Conservation (phyloP, 1,139 yeast genomes). For the Yamadazyma sp. region DNA sequence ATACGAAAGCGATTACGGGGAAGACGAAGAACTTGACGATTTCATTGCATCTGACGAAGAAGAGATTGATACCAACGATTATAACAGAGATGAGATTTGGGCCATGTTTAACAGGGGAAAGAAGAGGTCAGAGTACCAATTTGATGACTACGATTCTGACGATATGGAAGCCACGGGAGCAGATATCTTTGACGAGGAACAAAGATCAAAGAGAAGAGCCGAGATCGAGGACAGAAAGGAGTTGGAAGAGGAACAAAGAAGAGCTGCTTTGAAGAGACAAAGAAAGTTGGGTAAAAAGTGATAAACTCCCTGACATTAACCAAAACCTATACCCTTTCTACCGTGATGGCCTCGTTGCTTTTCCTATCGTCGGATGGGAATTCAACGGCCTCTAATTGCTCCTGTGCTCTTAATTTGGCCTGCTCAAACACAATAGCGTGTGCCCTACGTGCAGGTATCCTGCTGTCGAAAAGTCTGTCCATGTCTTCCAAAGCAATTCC, state of each 20-base stretch:
- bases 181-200: constrained; percentile 82
- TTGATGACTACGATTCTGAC: constrained; percentile 59
- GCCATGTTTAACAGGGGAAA: constrained; percentile 72
- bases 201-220: constrained; percentile 58
- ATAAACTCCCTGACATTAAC: neutral
- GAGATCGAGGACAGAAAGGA: constrained; percentile 67
- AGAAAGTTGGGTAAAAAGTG: constrained; percentile 12
- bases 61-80: constrained; percentile 38
- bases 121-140: constrained; percentile 47
- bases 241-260: constrained; percentile 53
- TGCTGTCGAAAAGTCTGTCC: constrained; percentile 39
- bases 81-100: constrained; percentile 88
- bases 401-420: neutral
- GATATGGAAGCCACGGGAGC: constrained; percentile 96
- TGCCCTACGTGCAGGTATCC: constrained; percentile 20
- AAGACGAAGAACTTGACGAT: constrained; percentile 49
- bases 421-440: constrained; percentile 20
- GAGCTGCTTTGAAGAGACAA: constrained; percentile 33
- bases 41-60: constrained; percentile 63
- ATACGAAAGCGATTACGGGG: constrained; percentile 20
- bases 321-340: neutral
- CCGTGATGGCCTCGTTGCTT: neutral
- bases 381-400: neutral
- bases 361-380: neutral
- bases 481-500: constrained; percentile 46